A percentile compares a stretch with the other conserved stretches of the same genome.
Conservation (phyloP, 345 rosid species). For the Salix exigua region DNA sequence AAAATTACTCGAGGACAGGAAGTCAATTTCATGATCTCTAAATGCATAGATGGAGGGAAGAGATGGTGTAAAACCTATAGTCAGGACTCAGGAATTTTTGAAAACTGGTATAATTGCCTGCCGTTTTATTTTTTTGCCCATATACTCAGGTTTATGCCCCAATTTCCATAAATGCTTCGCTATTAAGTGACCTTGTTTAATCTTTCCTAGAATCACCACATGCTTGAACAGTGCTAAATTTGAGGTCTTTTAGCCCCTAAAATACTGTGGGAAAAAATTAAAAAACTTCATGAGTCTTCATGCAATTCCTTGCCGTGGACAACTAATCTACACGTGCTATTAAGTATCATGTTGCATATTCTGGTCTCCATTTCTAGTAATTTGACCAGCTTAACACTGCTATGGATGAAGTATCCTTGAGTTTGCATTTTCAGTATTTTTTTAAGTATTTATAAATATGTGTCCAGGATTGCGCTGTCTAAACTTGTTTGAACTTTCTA, state of each 20-base stretch:
- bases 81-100: neutral
- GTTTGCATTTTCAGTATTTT: neutral
- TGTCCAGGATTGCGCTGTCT: neutral
- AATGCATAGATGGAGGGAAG: conserved; percentile 25
- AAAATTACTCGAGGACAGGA: conserved; percentile 40
- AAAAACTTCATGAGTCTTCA: neutral
- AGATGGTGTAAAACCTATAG: neutral
- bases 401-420: neutral
- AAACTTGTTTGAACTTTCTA: neutral
- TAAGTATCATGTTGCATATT: neutral
- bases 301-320: neutral
- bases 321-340: neutral
- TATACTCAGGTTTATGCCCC: neutral
- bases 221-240: neutral
- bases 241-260: neutral
- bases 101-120: neutral
- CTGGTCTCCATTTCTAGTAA: neutral
- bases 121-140: neutral
- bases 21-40: conserved; percentile 35
- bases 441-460: neutral
- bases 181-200: neutral
- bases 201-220: neutral
- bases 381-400: neutral
- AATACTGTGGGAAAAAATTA: neutral
- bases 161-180: neutral